These are phyloP conservation scores for Phycomyces blakesleeanus DNA, from an alignment of 192 early-diverging fungal genomes.

Conservation along the genomic window DNA sequence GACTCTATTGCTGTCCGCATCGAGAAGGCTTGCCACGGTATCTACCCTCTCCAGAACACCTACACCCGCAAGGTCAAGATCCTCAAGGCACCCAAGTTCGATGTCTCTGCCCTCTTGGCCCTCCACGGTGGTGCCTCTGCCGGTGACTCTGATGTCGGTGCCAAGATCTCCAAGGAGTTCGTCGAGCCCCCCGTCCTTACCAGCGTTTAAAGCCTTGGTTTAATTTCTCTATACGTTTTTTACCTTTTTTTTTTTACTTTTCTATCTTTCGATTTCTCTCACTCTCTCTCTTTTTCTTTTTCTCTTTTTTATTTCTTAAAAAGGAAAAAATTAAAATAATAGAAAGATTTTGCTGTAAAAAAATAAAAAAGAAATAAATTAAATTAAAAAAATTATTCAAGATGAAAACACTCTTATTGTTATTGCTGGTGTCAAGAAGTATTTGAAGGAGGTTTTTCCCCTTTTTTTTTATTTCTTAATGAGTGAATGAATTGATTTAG, in stretches of 20 bases:
- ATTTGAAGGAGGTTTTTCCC: background rate
- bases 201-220: slow-evolving; percentile 1
- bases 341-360: too few species aligned
- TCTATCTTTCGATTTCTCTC: too few species aligned
- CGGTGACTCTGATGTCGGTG: slow-evolving; percentile 78
- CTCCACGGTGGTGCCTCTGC: slow-evolving; percentile 85
- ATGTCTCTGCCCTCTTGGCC: slow-evolving; percentile 93
- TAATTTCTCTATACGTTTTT: too few species aligned
- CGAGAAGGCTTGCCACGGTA: slow-evolving; percentile 92
- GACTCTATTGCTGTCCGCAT: slow-evolving; percentile 98
- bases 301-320: too few species aligned
- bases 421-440: too few species aligned
- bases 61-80: slow-evolving; percentile 98
- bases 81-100: slow-evolving; percentile 95
- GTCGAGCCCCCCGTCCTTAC: slow-evolving; percentile 74
- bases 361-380: too few species aligned
- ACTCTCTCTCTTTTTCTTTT: too few species aligned
- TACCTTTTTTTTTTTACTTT: too few species aligned
- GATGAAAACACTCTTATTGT: too few species aligned
- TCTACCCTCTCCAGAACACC: slow-evolving; percentile 98
- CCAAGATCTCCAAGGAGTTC: slow-evolving; percentile 69
- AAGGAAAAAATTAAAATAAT: too few species aligned
- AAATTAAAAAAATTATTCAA: too few species aligned
- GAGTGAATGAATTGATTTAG: too few species aligned
- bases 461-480: background rate